Evolutionary conservation across 2,329 filamentous ascomycete genomes (phyloP).

Genomic region (Colletotrichum neosansevieriae): DNA sequence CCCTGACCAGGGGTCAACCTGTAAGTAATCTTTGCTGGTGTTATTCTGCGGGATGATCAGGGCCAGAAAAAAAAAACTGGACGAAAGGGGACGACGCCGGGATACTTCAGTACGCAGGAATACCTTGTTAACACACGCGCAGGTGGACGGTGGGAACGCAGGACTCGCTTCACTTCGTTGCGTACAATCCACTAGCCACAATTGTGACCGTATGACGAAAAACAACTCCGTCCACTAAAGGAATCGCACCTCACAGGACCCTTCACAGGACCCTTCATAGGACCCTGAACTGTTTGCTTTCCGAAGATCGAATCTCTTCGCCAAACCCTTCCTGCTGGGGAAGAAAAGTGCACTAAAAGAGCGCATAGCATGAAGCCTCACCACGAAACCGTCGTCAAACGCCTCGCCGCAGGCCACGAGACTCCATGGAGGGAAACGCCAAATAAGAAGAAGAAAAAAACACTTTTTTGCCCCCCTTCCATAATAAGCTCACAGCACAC

Average conservation of each 20-base stretch:
- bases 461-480: neutral
- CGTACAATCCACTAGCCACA: too few species aligned
- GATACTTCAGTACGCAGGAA: neutral
- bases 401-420: conserved; percentile 21
- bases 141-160: neutral
- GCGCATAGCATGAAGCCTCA: conserved; percentile 1
- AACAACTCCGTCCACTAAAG: neutral
- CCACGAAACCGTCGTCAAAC: conserved; percentile 4
- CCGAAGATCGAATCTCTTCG: neutral
- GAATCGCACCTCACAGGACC: neutral
- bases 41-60: conserved; percentile 15
- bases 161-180: too few species aligned
- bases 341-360: too few species aligned
- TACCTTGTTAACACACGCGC: neutral
- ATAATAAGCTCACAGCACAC: conserved; percentile 8
- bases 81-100: neutral
- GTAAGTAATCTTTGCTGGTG: conserved; percentile 14
- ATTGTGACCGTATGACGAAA: neutral
- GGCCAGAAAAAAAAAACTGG: neutral
- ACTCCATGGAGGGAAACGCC: neutral
- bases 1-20: conserved; percentile 24
- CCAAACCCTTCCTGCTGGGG: neutral
- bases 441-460: too few species aligned
- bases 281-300: conserved; percentile 5
- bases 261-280: neutral